A percentile compares a stretch with the other conserved stretches of the same genome.
Evolutionary conservation across 805 yeast genomes (phyloP).

Genomic region (Brettanomyces sp.): DNA sequence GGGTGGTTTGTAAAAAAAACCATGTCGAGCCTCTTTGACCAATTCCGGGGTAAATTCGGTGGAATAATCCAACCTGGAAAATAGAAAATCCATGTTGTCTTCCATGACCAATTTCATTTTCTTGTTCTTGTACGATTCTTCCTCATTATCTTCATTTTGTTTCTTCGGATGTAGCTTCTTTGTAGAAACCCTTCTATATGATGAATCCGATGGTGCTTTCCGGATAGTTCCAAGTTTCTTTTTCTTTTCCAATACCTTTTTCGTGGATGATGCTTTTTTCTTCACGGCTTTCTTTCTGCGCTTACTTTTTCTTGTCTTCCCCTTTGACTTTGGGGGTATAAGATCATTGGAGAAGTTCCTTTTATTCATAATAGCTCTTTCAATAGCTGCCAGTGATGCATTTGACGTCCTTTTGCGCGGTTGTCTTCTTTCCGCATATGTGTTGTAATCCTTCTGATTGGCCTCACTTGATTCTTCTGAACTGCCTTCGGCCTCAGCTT

Average conservation of each 20-base stretch:
- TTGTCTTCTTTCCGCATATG: not conserved
- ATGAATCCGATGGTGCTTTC: not conserved
- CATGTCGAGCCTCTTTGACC: slow-evolving; percentile 4
- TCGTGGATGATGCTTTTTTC: not conserved
- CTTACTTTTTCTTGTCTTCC: too few relatives aligned
- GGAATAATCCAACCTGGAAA: slow-evolving; percentile 1
- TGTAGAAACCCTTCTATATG: not conserved
- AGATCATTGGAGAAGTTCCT: not conserved
- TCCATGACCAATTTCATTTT: slow-evolving; percentile 4
- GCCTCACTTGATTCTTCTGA: too few relatives aligned
- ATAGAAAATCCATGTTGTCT: slow-evolving; percentile 10
- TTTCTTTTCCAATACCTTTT: not conserved
- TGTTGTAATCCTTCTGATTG: too few relatives aligned
- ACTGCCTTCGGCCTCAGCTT: too few relatives aligned
- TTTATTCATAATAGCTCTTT: not conserved
- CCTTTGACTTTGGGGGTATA: not conserved
- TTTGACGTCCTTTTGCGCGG: not conserved
- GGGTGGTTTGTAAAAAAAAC: slow-evolving; percentile 11
- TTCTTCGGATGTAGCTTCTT: not conserved
- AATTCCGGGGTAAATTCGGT: not conserved
- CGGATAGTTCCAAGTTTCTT: not conserved
- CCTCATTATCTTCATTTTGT: not conserved
- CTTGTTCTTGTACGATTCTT: not conserved
- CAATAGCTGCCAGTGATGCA: slow-evolving; percentile 3
- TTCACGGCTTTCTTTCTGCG: too few relatives aligned